Conservation (phyloP, 306 rosid genomes). For the Castanea crenata region DNA sequence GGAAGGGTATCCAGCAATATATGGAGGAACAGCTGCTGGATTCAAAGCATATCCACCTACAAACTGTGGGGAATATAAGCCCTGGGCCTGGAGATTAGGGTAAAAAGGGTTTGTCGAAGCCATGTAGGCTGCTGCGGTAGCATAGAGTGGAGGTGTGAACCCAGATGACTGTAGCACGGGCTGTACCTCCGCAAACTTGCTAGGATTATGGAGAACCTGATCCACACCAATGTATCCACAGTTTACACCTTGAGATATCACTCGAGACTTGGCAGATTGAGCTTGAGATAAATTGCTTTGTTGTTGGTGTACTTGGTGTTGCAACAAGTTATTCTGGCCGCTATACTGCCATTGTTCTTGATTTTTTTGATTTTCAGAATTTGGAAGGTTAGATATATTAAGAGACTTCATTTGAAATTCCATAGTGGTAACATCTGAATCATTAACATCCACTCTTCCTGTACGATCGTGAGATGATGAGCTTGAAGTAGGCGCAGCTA, state of each 20-base stretch:
- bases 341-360: slow-evolving; percentile 44
- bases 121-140: slow-evolving; percentile 53
- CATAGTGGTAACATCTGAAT: slow-evolving; percentile 30
- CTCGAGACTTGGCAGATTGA: slow-evolving; percentile 27
- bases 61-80: slow-evolving; percentile 39
- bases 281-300: slow-evolving; percentile 40
- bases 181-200: slow-evolving; percentile 48
- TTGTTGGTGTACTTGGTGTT: slow-evolving; percentile 32
- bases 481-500: slow-evolving; percentile 28
- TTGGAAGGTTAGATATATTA: slow-evolving; percentile 38
- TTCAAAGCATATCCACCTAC: slow-evolving; percentile 43
- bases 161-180: slow-evolving; percentile 62
- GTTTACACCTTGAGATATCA: slow-evolving; percentile 41
- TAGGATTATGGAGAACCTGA: slow-evolving; percentile 33
- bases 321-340: slow-evolving; percentile 43
- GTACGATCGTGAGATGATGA: slow-evolving; percentile 39
- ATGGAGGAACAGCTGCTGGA: slow-evolving; percentile 41
- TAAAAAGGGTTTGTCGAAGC: slow-evolving; percentile 44
- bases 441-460: slow-evolving; percentile 32
- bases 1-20: slow-evolving; percentile 46
- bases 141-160: slow-evolving; percentile 55
- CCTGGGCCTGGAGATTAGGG: slow-evolving; percentile 33
- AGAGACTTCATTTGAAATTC: slow-evolving; percentile 53
- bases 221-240: slow-evolving; percentile 36
- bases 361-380: slow-evolving; percentile 34